Evolutionary conservation across 495 filamentous ascomycete genomes (phyloP), one percentile per base, ranked within the genome.

Genomic region (Xylaria palmicola): DNA sequence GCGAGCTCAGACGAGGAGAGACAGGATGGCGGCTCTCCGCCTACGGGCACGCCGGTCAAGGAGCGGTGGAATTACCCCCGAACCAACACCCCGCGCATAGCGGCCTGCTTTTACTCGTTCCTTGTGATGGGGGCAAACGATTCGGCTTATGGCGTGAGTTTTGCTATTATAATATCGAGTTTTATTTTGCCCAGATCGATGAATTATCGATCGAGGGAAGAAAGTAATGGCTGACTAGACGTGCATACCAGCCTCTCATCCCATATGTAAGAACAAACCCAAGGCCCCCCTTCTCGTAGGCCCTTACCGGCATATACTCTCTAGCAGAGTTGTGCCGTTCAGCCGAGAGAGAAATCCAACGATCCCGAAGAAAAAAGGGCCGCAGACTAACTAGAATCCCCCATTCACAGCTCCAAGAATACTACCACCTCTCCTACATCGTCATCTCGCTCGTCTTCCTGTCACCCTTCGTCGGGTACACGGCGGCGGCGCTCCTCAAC

Each of bases 61-160:
- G 74, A 86, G 59, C 73, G 70, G 72, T 95, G 92, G 92, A 94
- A 96, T 65, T 68, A 82, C 27, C 82, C 89, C 2, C 72, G 77
- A 10, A 77, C 78, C 19, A 94, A 93, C 73, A 77, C 86, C 12
- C 85, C 76, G 63, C 83, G 91, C 17, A 79, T 85, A 7, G 71
- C 86, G 27, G 73, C 87, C 3, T 86, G 87, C n/a, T 86, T 90
- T 64, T 90, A 84, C 79, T 78, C 75, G 47, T 94, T 96, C 66
- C 75, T 91, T 13, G 82, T 90, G 5, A 87, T 94, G 84, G 92
- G 92, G 6, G 81, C 85, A 66, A 94, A 91, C 70, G 92, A 96
- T 77, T 88, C 87, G 19, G 88, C 88, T 1, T 88, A 88, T 64
- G 91, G 91, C 43, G 89, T 90, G 75, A 79, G 85, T 61, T 26